phyloP scores from a whole-genome alignment of 768 basidiomycete genomes.

The Gyrodon lividus region DNA sequence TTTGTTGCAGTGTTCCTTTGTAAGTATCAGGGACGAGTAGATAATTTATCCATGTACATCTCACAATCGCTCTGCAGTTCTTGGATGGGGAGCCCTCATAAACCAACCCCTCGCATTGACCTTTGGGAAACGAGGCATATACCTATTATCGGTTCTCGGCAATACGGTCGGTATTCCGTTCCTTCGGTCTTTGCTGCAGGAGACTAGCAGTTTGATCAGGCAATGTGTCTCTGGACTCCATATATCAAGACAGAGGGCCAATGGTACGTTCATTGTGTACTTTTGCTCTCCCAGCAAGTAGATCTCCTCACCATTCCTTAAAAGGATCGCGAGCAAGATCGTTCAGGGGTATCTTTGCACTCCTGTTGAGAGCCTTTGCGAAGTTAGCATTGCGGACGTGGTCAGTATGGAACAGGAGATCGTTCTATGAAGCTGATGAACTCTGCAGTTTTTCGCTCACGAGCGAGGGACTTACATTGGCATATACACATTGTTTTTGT shows the following conservation, averaged over 20 bases:
- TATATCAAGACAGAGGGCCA: slow-evolving; percentile 19
- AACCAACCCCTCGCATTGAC: slow-evolving; percentile 21
- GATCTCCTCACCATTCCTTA: background rate
- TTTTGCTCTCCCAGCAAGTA: background rate
- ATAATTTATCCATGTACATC: background rate
- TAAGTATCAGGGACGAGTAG: background rate
- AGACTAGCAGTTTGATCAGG: slow-evolving; percentile 2
- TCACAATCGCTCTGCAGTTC: slow-evolving; percentile 7
- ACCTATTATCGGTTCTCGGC: slow-evolving; percentile 17
- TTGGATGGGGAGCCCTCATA: slow-evolving; percentile 19
- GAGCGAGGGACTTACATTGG: slow-evolving; percentile 21
- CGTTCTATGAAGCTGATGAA: background rate
- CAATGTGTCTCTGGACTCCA: slow-evolving; percentile 18
- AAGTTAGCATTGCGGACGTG: slow-evolving; percentile 19
- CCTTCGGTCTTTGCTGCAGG: background rate
- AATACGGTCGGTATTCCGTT: slow-evolving; percentile 6
- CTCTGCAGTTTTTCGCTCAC: slow-evolving; percentile 18
- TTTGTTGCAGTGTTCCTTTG: slow-evolving; percentile 15
- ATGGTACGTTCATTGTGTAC: slow-evolving; percentile 9
- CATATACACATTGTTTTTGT: slow-evolving; percentile 18
- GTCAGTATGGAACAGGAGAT: background rate
- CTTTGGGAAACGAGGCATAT: slow-evolving; percentile 19
- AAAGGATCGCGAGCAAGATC: slow-evolving; percentile 20
- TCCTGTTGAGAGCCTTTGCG: slow-evolving; percentile 21
- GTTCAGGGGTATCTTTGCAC: slow-evolving; percentile 21